These are phyloP conservation scores for Filobasidium floriforme DNA, from an alignment of 768 basidiomycete genomes.

Conservation along the genomic window DNA sequence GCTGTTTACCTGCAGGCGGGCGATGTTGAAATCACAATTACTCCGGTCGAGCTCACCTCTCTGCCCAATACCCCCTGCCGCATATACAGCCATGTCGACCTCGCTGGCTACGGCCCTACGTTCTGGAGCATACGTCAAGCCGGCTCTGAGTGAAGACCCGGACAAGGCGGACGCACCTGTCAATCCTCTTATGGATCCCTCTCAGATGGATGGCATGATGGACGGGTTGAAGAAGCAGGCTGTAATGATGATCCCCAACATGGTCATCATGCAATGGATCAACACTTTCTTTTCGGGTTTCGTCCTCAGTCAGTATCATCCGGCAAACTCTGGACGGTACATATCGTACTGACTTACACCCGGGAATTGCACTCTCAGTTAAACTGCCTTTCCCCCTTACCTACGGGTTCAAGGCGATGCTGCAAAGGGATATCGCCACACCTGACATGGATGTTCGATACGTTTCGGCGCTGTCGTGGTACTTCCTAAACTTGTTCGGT, in stretches of 20 bases:
- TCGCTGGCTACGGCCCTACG: constrained; percentile 36
- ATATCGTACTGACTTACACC: no score
- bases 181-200: constrained; percentile 81
- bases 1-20: constrained; percentile 32
- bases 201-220: constrained; percentile 97
- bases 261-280: constrained; percentile 99
- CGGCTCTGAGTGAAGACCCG: constrained; percentile 60
- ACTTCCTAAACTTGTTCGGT: constrained; percentile 98
- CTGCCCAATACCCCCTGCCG: constrained; percentile 58
- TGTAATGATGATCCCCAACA: constrained; percentile 85
- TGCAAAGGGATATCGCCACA: constrained; percentile 90
- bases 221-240: constrained; percentile 97
- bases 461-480: constrained; percentile 97
- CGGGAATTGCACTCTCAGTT: constrained; percentile 56
- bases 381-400: constrained; percentile 95
- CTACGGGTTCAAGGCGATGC: constrained; percentile 93
- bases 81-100: constrained; percentile 42
- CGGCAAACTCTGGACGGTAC: background rate
- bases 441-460: constrained; percentile 96
- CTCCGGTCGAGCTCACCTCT: constrained; percentile 70
- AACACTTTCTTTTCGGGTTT: constrained; percentile 99
- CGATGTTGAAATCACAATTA: constrained; percentile 68
- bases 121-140: constrained; percentile 73
- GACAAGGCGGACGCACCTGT: constrained; percentile 46
- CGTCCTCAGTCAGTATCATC: constrained; percentile 70